Percentiles rank a stretch among this genome's conserved stretches.
phyloP scores from a whole-genome alignment of 768 basidiomycete genomes.

The Lactarius sanguifluus region DNA sequence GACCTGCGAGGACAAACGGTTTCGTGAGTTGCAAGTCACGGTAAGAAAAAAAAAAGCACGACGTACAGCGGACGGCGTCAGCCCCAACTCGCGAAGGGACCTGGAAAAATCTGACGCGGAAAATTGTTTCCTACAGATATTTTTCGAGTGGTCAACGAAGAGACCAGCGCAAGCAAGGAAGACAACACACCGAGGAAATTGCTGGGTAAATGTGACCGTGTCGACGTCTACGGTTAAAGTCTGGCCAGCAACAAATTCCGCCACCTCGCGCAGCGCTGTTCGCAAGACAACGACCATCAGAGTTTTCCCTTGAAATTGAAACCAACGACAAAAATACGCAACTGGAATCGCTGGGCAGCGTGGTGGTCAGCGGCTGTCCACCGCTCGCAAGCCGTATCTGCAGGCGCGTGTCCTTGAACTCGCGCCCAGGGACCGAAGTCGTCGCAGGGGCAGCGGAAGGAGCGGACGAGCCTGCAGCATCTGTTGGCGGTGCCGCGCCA shows the following conservation, averaged over 20 bases:
- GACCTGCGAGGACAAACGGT: constrained; percentile 9
- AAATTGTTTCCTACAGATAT: constrained; percentile 68
- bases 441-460: constrained; percentile 40
- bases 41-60: not conserved
- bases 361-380: constrained; percentile 77
- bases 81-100: constrained; percentile 76
- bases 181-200: constrained; percentile 74
- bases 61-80: constrained; percentile 88
- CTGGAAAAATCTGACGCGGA: constrained; percentile 70
- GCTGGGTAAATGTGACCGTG: constrained; percentile 71
- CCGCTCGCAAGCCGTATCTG: constrained; percentile 87
- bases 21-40: not conserved
- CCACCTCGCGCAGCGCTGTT: constrained; percentile 78
- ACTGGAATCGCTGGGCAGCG: constrained; percentile 78
- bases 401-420: constrained; percentile 84
- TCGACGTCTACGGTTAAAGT: constrained; percentile 67
- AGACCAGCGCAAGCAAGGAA: not conserved
- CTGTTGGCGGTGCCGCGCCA: constrained; percentile 47
- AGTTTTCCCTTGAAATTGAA: constrained; percentile 2
- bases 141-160: not conserved
- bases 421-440: constrained; percentile 54
- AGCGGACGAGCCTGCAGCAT: constrained; percentile 38
- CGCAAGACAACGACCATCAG: constrained; percentile 9
- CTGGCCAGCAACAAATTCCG: constrained; percentile 84
- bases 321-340: constrained; percentile 35